Percentiles rank a stretch among this genome's conserved stretches.
Conservation (phyloP, 495 filamentous ascomycete genomes). For the Pyrenula massariospora region DNA sequence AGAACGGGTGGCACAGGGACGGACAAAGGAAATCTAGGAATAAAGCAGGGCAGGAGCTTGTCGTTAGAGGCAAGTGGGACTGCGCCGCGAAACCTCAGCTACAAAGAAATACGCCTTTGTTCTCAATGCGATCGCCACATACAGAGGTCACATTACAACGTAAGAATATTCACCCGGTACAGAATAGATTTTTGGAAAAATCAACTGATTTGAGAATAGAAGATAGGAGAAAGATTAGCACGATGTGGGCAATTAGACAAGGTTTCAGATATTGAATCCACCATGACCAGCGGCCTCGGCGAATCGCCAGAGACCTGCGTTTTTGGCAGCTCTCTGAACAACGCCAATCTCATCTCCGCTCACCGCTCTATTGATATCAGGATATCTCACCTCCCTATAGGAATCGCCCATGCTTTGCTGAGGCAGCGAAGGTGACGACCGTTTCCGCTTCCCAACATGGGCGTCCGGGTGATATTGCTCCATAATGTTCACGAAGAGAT, state of each 20-base stretch:
- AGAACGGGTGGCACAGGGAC: background rate
- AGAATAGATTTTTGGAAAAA: background rate
- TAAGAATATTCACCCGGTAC: background rate
- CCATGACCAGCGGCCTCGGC: constrained; percentile 57
- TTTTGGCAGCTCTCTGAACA: constrained; percentile 50
- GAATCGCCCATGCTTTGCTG: constrained; percentile 7
- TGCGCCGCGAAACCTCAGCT: background rate
- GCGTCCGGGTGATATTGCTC: constrained; percentile 70
- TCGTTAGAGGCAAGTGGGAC: background rate
- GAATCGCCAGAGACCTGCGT: constrained; percentile 64
- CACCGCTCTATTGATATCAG: constrained; percentile 64
- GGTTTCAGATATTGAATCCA: constrained; percentile 51
- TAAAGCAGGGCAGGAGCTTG: background rate
- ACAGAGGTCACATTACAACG: background rate
- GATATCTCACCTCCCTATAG: constrained; percentile 48
- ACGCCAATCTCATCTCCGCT: constrained; percentile 45
- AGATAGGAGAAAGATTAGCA: no score
- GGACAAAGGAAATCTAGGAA: background rate
- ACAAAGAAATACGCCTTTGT: background rate
- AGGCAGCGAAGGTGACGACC: constrained; percentile 9
- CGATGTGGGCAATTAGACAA: no score
- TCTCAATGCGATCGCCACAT: background rate
- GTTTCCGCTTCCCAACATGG: constrained; percentile 57
- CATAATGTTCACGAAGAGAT: constrained; percentile 63
- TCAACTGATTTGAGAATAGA: background rate